Evolutionary conservation across 1,284 basidiomycete species (phyloP).

Genomic region (Tausonia pullulans): DNA sequence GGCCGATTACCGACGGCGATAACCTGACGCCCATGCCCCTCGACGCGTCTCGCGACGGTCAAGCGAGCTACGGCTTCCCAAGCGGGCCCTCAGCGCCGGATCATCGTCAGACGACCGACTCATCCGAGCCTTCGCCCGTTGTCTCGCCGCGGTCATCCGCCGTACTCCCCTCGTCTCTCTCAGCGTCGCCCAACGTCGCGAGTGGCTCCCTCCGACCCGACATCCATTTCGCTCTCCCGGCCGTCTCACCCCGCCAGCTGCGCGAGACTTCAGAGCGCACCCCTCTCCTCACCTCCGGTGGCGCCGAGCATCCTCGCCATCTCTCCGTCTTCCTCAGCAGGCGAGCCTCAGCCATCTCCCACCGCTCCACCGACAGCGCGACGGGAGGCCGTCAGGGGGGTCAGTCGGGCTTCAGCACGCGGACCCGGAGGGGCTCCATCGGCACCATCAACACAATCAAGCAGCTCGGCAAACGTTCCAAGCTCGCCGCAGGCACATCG

Average conservation of each 20-base stretch:
- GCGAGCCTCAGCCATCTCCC: background rate
- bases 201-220: background rate
- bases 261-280: background rate
- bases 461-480: too few species aligned
- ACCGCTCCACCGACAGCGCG: background rate
- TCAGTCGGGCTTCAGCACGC: background rate
- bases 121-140: background rate
- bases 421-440: background rate
- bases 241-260: background rate
- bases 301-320: background rate
- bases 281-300: background rate
- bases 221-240: background rate
- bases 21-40: background rate
- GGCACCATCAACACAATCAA: too few species aligned
- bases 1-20: background rate
- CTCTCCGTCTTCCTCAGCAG: background rate
- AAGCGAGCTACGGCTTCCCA: background rate
- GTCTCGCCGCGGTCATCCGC: background rate
- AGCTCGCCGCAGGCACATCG: conserved; percentile 43
- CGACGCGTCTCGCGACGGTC: background rate
- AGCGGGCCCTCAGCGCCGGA: background rate
- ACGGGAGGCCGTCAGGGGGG: background rate
- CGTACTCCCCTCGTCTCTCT: background rate
- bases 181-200: background rate
- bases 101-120: too few species aligned